These are phyloP conservation scores for Gossypium ekmanianum DNA, from an alignment of 345 rosid genomes.

Conservation along the genomic window DNA sequence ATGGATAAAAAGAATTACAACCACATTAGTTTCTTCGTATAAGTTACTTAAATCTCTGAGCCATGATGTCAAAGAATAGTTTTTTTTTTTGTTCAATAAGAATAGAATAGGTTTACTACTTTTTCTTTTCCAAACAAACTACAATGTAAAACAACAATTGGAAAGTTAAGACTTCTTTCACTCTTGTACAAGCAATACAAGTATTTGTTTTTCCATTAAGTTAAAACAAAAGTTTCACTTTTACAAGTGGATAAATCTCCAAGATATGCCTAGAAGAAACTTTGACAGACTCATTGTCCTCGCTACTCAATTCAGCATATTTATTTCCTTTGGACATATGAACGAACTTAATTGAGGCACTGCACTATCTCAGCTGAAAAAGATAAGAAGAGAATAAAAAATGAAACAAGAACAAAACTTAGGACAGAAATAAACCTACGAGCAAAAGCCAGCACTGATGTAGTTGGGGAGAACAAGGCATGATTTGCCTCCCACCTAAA, in stretches of 20 bases:
- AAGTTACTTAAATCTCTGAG: neutral
- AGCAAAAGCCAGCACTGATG: neutral
- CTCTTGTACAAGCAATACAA: neutral
- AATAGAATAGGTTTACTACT: neutral
- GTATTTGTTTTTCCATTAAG: neutral
- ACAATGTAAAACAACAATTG: neutral
- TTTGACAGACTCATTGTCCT: neutral
- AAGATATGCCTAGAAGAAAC: neutral
- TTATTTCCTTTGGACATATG: neutral
- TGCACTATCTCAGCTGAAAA: neutral
- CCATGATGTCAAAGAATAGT: neutral
- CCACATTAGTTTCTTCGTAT: constrained; percentile 9
- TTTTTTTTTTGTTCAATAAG: neutral
- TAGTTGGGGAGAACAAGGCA: neutral
- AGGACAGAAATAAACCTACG: neutral
- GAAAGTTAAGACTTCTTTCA: neutral
- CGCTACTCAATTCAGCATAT: neutral
- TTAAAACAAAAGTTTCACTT: neutral
- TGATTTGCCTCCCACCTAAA: constrained; percentile 1
- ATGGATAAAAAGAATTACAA: constrained; percentile 14
- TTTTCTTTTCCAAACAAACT: neutral
- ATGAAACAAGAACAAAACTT: neutral
- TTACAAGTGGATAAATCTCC: neutral
- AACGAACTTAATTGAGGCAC: neutral
- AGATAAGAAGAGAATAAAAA: neutral